These are phyloP conservation scores for Lachnellula subtilissima DNA, from an alignment of 2,329 filamentous ascomycete genomes.

Conservation along the genomic window DNA sequence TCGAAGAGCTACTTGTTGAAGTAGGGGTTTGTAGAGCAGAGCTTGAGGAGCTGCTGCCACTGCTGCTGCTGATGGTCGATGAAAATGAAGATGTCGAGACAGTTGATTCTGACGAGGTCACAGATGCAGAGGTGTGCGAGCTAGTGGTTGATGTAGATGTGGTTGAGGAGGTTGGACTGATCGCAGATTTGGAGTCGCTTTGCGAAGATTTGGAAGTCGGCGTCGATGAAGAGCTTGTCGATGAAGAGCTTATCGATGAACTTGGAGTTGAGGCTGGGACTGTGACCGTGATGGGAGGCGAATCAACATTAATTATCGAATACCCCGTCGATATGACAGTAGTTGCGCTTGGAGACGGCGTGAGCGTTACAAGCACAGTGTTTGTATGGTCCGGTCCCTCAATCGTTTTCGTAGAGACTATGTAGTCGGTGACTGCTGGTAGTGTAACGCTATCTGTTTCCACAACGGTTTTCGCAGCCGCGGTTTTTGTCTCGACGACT, in stretches of 20 bases:
- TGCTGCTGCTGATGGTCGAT: background rate
- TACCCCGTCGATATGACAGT: conserved; percentile 23
- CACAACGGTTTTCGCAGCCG: conserved; percentile 22
- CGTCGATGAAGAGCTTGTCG: conserved; percentile 1
- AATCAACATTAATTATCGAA: conserved; percentile 27
- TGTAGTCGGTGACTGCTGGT: conserved; percentile 18
- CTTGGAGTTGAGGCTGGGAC: conserved; percentile 8
- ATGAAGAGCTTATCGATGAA: conserved; percentile 1
- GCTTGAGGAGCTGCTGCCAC: background rate
- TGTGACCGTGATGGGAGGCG: conserved; percentile 21
- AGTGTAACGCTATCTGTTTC: conserved; percentile 23
- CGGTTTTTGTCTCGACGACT: conserved; percentile 19
- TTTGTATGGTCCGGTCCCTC: conserved; percentile 22
- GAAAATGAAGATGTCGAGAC: background rate
- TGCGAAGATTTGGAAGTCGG: background rate
- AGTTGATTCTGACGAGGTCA: background rate
- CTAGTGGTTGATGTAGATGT: background rate
- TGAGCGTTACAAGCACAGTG: conserved; percentile 24
- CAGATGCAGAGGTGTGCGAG: background rate
- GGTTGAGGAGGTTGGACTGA: background rate
- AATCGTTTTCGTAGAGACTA: conserved; percentile 24
- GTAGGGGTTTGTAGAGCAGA: background rate
- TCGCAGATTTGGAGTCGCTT: background rate
- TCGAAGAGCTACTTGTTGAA: background rate
- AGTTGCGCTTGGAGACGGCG: conserved; percentile 16